These are phyloP conservation scores for Pseudogymnoascus sp. DNA, from an alignment of 2,329 filamentous ascomycete species.

Conservation along the genomic window DNA sequence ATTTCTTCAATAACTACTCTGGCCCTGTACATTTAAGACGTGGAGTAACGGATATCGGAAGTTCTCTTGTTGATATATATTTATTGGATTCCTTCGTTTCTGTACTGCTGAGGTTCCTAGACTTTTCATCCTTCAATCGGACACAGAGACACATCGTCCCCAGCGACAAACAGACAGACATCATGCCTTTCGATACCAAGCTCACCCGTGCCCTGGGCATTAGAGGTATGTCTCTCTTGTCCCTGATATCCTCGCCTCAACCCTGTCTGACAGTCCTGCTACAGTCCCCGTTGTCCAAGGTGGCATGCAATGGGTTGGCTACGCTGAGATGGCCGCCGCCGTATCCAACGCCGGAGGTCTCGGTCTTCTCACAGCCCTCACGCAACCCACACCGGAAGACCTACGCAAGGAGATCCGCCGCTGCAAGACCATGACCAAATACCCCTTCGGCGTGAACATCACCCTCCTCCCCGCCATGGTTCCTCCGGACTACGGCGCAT, in stretches of 20 bases:
- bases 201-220: slow-evolving; percentile 35
- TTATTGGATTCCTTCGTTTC: not conserved
- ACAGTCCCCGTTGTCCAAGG: slow-evolving; percentile 74
- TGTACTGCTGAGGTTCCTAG: not conserved
- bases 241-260: not conserved
- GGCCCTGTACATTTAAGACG: not conserved
- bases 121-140: not conserved
- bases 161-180: slow-evolving; percentile 43
- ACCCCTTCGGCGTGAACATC: slow-evolving; percentile 88
- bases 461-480: slow-evolving; percentile 85
- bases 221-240: slow-evolving; percentile 18
- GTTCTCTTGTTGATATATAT: not conserved
- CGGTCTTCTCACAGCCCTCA: slow-evolving; percentile 78
- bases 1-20: not conserved
- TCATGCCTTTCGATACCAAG: slow-evolving; percentile 33
- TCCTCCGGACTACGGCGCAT: slow-evolving; percentile 85
- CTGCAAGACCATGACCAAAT: slow-evolving; percentile 69
- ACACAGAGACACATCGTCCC: slow-evolving; percentile 26
- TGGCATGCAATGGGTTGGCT: slow-evolving; percentile 81
- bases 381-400: slow-evolving; percentile 84
- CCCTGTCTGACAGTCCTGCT: slow-evolving; percentile 8
- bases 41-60: not conserved
- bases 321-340: slow-evolving; percentile 67
- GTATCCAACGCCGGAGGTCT: slow-evolving; percentile 77
- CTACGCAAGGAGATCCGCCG: slow-evolving; percentile 87